Evolutionary conservation across 176 grass and related monocot species (phyloP).

Genomic region (Elymus sibiricus): DNA sequence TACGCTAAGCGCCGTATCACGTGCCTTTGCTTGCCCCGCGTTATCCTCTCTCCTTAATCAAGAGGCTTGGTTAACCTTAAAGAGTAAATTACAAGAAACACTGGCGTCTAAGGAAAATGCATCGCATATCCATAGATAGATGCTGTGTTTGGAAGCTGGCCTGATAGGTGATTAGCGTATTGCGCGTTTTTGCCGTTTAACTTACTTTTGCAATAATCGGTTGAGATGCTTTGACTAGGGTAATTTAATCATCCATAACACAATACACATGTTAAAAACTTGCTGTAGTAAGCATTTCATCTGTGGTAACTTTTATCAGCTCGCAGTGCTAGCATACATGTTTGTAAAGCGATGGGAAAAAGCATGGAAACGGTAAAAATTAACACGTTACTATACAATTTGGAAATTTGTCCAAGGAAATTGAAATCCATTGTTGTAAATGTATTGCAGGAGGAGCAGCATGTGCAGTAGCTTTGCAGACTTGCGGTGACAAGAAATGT

Average conservation of each 20-base stretch:
- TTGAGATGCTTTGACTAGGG: background rate
- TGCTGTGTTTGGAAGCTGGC: background rate
- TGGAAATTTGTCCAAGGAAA: background rate
- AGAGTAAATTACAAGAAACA: background rate
- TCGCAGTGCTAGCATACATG: background rate
- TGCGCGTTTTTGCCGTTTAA: background rate
- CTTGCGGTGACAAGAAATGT: background rate
- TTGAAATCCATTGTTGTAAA: background rate
- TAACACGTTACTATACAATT: background rate
- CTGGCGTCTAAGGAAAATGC: background rate
- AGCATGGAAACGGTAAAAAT: background rate
- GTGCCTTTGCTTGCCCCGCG: background rate
- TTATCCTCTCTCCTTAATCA: background rate
- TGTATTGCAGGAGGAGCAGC: background rate
- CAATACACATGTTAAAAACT: background rate
- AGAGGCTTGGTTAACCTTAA: background rate
- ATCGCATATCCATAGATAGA: background rate
- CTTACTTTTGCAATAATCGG: background rate
- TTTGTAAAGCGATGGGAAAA: too few relatives aligned
- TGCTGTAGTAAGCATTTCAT: background rate
- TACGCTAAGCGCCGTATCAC: constrained; percentile 23
- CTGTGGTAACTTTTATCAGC: too few relatives aligned
- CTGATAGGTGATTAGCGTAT: background rate
- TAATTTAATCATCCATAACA: background rate
- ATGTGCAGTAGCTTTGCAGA: background rate